A percentile compares a stretch with the other conserved stretches of the same genome.
Conservation (phyloP, 441 rosid species). For the Croton laevigatus region DNA sequence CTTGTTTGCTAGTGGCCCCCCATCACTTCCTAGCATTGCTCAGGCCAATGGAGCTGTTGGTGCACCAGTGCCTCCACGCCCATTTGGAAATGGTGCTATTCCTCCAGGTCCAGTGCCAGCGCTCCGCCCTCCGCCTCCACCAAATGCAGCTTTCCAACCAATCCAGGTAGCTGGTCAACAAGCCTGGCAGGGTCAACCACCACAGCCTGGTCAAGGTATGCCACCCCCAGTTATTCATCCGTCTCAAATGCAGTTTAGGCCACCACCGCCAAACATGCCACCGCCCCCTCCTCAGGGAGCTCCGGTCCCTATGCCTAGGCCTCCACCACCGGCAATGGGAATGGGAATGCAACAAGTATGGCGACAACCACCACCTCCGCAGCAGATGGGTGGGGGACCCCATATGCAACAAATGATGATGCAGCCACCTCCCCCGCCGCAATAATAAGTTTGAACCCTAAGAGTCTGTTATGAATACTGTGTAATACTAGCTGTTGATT, state of each 20-base stretch:
- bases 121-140: constrained; percentile 71
- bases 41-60: constrained; percentile 60
- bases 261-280: constrained; percentile 59
- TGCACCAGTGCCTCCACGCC: constrained; percentile 53
- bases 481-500: background rate
- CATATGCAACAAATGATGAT: constrained; percentile 52
- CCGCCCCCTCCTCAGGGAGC: constrained; percentile 60
- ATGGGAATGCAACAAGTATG: constrained; percentile 48
- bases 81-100: constrained; percentile 56
- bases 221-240: constrained; percentile 48
- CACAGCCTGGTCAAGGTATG: constrained; percentile 46
- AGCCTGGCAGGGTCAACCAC: constrained; percentile 69
- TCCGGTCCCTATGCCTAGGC: constrained; percentile 35
- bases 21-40: constrained; percentile 48
- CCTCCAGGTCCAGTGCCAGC: constrained; percentile 47
- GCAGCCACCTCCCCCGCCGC: constrained; percentile 62
- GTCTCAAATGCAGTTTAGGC: constrained; percentile 62
- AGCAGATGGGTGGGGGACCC: constrained; percentile 57
- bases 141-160: constrained; percentile 37
- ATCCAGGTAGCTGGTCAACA: constrained; percentile 47
- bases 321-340: constrained; percentile 55
- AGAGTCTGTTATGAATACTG: background rate
- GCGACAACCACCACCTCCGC: constrained; percentile 67
- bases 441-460: constrained; percentile 30
- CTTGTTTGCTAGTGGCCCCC: constrained; percentile 86